Evolutionary conservation across 2,329 filamentous ascomycete genomes (phyloP).

Genomic region (Alternaria sp.): DNA sequence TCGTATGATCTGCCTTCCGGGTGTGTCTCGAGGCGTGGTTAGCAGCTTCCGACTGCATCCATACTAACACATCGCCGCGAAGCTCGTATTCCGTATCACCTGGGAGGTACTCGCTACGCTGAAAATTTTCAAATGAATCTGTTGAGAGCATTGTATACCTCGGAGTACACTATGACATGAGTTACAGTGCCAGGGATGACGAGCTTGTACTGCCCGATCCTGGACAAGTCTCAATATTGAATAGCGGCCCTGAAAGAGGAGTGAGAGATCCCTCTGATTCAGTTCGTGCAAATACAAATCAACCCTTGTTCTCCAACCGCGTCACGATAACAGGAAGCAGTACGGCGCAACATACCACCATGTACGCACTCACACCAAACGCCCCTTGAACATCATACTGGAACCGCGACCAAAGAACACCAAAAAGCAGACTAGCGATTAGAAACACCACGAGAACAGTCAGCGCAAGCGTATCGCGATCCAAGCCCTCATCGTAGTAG

Average conservation of each 20-base stretch:
- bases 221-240: not conserved
- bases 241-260: not conserved
- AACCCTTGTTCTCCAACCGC: not conserved
- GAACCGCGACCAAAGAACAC: slow-evolving; percentile 26
- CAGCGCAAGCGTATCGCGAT: slow-evolving; percentile 20
- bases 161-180: not conserved
- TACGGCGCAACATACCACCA: not conserved
- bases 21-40: not conserved
- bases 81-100: not conserved
- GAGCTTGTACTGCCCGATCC: not conserved
- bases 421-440: slow-evolving; percentile 25
- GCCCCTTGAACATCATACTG: slow-evolving; percentile 34
- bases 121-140: not conserved
- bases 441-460: slow-evolving; percentile 22
- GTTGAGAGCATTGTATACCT: not conserved
- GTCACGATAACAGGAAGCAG: not conserved
- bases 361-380: slow-evolving; percentile 26
- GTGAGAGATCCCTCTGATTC: not conserved
- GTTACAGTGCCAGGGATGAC: not conserved
- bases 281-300: not conserved
- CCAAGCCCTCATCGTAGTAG: slow-evolving; percentile 32
- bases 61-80: not conserved
- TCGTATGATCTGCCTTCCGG: not conserved
- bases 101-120: not conserved
- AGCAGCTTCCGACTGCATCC: not conserved